Conservation (phyloP, 768 basidiomycete species). For the Calocybe indica region DNA sequence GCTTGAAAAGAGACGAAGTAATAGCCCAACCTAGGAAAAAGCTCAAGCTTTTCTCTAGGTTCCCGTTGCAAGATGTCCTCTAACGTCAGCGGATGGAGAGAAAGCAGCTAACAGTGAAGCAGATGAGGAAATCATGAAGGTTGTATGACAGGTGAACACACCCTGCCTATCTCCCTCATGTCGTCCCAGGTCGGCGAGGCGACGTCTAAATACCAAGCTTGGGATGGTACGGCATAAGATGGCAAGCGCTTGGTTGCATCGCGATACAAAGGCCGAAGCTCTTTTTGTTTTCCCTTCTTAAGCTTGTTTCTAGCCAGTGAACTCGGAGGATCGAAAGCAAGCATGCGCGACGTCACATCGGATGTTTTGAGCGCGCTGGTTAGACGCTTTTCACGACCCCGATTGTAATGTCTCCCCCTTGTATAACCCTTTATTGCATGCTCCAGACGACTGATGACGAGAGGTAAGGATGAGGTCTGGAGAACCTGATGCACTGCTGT, state of each 20-base stretch:
- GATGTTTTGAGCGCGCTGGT: conserved; percentile 1
- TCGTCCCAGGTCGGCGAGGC: conserved; percentile 86
- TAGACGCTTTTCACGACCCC: conserved; percentile 3
- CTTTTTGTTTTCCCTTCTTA: not conserved
- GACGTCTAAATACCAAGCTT: conserved; percentile 90
- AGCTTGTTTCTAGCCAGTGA: not conserved
- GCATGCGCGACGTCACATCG: not conserved
- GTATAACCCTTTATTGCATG: conserved; percentile 34
- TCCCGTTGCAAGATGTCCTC: conserved; percentile 93
- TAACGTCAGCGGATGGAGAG: conserved; percentile 86
- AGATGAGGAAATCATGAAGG: not conserved
- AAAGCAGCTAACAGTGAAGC: conserved; percentile 50
- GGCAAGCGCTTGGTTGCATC: no score
- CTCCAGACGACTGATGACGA: conserved; percentile 46
- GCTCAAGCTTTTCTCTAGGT: conserved; percentile 85
- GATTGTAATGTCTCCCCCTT: conserved; percentile 24
- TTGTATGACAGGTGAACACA: conserved; percentile 18
- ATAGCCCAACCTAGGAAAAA: conserved; percentile 84
- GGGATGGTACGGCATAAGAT: conserved; percentile 7
- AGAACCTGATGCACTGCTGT: conserved; percentile 19
- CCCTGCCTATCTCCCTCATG: conserved; percentile 81
- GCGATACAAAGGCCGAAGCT: no score
- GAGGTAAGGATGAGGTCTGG: conserved; percentile 39
- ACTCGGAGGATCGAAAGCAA: not conserved
- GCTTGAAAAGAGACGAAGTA: conserved; percentile 88